Evolutionary conservation across 495 filamentous ascomycete species (phyloP), one percentile per base, ranked within the genome.

Genomic region (Penicillium robsamsonii): DNA sequence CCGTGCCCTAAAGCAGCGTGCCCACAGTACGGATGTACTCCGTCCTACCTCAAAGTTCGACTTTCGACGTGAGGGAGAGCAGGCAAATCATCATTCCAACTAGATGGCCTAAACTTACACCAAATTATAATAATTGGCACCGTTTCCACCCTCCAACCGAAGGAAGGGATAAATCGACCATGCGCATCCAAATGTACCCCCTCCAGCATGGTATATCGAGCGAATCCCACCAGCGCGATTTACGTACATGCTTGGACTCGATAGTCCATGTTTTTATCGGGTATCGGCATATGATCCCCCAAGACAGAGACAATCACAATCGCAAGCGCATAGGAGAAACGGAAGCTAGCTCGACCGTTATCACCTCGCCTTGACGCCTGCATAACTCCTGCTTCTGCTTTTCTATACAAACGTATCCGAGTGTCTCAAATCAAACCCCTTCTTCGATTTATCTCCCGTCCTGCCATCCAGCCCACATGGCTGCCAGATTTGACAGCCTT

Each of bases 221-320:
- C 13, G 11, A 9, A 22, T 15, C 20, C 13, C 20, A 18, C 25
- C 45, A 42, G 22, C n/a, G 10, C n/a, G 17, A 38, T 3, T n/a
- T 29, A 12, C 0, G 22, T 15, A 38, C 15, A 27, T 37, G n/a
- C 1, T 38, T 44, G 38, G 2, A 35, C 46, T 50, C 25, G 46
- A 42, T 20, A 46, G 22, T 27, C 25, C 27, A 44, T 20, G n/a
- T 17, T 37, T 40, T 31, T 17, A 40, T 47, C 43, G 50, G 50
- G 20, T 48, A n/a, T 40, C 50, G 27, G 25, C 56, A 58, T 53
- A 53, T 53, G 56, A 30, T 24, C 33, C 33, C 18, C 42, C 25
- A 24, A 31, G 5, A 17, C 42, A 42, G 15, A 12, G 22, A 25
- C 4, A 46, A 25, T 17, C 41, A 25, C n/a, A 18, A 33, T 33